Conservation (phyloP, 2,329 filamentous ascomycete genomes). For the Hortaea werneckii region DNA sequence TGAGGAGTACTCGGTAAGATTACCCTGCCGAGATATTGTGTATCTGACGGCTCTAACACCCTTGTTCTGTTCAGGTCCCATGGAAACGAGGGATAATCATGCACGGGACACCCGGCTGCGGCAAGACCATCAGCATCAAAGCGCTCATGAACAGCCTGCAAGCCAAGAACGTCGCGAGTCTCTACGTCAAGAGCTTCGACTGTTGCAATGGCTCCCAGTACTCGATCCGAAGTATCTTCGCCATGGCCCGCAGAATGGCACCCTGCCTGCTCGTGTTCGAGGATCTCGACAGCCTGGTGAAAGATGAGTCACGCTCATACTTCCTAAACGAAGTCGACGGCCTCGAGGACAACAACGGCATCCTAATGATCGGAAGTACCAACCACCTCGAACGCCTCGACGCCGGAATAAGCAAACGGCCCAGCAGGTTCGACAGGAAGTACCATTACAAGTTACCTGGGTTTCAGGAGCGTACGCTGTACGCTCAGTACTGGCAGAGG, state of each 20-base stretch:
- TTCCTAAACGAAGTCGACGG: conserved; percentile 37
- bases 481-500: conserved; percentile 35
- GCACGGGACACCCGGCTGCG: conserved; percentile 53
- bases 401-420: conserved; percentile 35
- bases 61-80: conserved; percentile 24
- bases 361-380: conserved; percentile 33
- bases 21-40: too few species aligned
- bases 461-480: conserved; percentile 28
- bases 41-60: too few species aligned
- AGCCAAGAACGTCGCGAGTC: conserved; percentile 43
- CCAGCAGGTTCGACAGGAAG: conserved; percentile 38
- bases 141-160: conserved; percentile 55
- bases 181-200: conserved; percentile 47
- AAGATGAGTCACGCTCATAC: conserved; percentile 26
- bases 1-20: neutral
- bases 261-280: conserved; percentile 34
- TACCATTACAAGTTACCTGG: conserved; percentile 35
- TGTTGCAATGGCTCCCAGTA: conserved; percentile 40
- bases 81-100: conserved; percentile 63
- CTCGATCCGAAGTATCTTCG: conserved; percentile 37
- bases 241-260: conserved; percentile 26
- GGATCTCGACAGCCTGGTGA: conserved; percentile 32
- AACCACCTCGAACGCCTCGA: conserved; percentile 31
- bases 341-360: conserved; percentile 31
- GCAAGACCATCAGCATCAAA: conserved; percentile 60